Percentiles rank a stretch among this genome's conserved stretches.
Conservation (phyloP, 345 rosid genomes). For the Populus euphratica region DNA sequence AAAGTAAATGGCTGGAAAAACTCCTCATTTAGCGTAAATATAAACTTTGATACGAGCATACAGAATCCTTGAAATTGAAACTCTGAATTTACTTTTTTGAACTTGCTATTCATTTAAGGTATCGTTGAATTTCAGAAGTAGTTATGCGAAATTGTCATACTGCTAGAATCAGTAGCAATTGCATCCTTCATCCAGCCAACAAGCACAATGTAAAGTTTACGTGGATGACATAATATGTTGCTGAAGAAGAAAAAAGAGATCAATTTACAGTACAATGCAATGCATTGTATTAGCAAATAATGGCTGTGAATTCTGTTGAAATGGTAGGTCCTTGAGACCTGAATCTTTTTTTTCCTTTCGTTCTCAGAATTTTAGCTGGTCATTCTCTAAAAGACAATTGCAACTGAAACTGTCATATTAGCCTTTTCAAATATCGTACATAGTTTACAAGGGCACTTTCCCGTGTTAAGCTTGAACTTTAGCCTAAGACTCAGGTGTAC, state of each 20-base stretch:
- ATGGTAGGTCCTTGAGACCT: background rate
- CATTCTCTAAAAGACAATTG: too few species aligned
- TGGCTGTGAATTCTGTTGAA: background rate
- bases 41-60: background rate
- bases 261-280: too few species aligned
- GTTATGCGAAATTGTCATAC: slow-evolving; percentile 2
- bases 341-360: too few species aligned
- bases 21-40: background rate
- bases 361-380: too few species aligned
- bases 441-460: background rate
- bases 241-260: too few species aligned
- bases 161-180: background rate
- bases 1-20: background rate
- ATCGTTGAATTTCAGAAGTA: slow-evolving; percentile 1
- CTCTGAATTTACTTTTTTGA: background rate
- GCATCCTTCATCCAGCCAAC: background rate
- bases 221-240: too few species aligned
- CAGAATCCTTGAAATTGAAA: background rate
- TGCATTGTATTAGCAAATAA: background rate
- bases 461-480: background rate
- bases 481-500: background rate
- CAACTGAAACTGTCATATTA: background rate
- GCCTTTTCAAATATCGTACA: background rate
- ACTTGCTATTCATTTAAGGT: background rate
- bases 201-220: too few species aligned